Percentiles rank a stretch among this genome's conserved stretches.
phyloP scores from a whole-genome alignment of 441 rosid species.

The Gossypium davidsonii region DNA sequence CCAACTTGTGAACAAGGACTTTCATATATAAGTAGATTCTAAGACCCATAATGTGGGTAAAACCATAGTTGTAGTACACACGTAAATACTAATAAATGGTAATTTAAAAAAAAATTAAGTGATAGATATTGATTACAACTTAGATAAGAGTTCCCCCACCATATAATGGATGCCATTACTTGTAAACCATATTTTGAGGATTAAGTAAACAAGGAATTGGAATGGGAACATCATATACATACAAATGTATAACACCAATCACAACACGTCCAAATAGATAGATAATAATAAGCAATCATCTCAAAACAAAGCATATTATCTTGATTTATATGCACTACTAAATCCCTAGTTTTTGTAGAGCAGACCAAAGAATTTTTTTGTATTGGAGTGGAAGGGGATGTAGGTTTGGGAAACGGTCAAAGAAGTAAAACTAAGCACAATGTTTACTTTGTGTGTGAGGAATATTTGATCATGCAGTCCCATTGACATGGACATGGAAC shows the following conservation, averaged over 20 bases:
- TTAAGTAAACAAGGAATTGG: not conserved
- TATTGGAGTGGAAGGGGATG: not conserved
- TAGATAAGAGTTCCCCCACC: not conserved
- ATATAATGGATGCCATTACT: not conserved
- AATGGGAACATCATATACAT: not conserved
- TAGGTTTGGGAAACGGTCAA: not conserved
- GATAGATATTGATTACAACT: not conserved
- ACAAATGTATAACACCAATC: not conserved
- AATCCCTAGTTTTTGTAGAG: not conserved
- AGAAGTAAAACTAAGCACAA: not conserved
- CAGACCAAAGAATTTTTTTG: not conserved
- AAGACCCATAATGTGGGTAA: too few species aligned
- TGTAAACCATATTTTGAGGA: not conserved
- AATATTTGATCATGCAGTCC: slow-evolving; percentile 35
- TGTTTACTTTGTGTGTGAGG: too few species aligned
- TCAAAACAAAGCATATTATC: not conserved
- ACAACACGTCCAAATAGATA: not conserved
- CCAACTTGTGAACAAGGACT: not conserved
- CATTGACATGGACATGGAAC: slow-evolving; percentile 61
- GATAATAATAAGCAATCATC: not conserved
- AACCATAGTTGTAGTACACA: too few species aligned
- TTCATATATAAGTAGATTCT: not conserved
- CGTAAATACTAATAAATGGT: too few species aligned
- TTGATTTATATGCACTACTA: not conserved
- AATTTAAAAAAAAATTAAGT: too few species aligned